Conservation (phyloP, 2,329 filamentous ascomycete species). For the Talaromyces amestolkiae region DNA sequence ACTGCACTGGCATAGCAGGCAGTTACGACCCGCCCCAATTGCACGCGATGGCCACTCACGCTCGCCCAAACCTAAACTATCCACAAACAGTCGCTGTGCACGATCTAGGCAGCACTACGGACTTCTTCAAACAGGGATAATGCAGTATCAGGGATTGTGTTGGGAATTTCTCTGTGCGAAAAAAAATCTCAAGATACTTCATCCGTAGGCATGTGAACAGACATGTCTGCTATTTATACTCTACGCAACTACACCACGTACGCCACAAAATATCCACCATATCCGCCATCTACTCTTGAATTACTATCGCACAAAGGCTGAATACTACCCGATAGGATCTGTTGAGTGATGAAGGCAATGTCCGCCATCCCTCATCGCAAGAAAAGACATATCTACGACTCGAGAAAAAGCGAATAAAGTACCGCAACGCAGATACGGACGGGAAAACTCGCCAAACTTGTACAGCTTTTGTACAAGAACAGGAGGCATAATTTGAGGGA, state of each 20-base stretch:
- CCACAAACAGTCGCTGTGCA: constrained; percentile 18
- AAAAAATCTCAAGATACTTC: not conserved
- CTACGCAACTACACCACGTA: not conserved
- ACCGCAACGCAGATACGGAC: not conserved
- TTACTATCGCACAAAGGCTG: not conserved
- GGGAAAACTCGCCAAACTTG: not conserved
- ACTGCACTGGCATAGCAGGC: constrained; percentile 1
- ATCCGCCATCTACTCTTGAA: not conserved
- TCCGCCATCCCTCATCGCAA: not conserved
- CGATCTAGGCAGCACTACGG: not conserved
- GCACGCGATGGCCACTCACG: constrained; percentile 5
- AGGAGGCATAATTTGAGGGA: not conserved
- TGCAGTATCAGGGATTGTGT: not conserved
- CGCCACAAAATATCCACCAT: not conserved
- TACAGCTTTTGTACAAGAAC: not conserved
- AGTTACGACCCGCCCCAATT: constrained; percentile 5
- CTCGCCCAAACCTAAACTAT: constrained; percentile 16
- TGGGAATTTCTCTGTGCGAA: not conserved
- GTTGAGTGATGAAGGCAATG: not conserved
- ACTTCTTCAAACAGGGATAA: not conserved
- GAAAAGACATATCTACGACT: not conserved
- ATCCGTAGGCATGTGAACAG: not conserved
- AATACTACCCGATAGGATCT: not conserved
- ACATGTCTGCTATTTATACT: not conserved
- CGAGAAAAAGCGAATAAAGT: not conserved